These are phyloP conservation scores for Euphorbia tirucalli DNA, from an alignment of 345 rosid species.

Conservation along the genomic window DNA sequence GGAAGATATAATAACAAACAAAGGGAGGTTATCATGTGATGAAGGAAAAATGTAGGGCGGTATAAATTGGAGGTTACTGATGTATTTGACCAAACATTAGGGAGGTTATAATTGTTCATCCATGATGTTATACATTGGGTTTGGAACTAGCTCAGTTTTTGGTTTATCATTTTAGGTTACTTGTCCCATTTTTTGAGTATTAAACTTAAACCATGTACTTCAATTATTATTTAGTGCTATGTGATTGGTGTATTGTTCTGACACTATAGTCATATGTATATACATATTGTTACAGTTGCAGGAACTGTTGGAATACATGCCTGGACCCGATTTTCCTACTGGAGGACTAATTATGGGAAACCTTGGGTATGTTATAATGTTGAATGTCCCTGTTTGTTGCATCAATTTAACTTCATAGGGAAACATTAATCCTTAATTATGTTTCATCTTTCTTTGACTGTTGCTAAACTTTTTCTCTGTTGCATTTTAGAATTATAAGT, in stretches of 20 bases:
- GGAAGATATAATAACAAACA: too few species aligned
- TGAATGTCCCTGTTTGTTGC: background rate
- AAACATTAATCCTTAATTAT: background rate
- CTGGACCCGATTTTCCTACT: constrained; percentile 98
- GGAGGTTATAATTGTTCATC: too few species aligned
- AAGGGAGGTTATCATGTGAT: too few species aligned
- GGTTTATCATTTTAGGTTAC: too few species aligned
- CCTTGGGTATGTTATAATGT: constrained; percentile 57
- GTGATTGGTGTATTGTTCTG: background rate
- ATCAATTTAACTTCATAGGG: background rate
- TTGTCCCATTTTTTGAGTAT: too few species aligned
- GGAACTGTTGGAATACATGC: constrained; percentile 97
- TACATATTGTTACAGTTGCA: constrained; percentile 55
- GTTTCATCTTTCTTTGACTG: background rate
- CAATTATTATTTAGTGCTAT: background rate
- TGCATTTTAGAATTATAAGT: background rate
- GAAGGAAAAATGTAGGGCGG: too few species aligned
- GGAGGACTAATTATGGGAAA: constrained; percentile 98
- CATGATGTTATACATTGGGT: too few species aligned
- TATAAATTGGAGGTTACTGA: too few species aligned
- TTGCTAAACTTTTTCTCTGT: background rate
- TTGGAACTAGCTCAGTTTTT: too few species aligned
- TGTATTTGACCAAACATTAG: too few species aligned
- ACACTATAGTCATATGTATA: background rate
- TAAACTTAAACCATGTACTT: background rate